Evolutionary conservation across 768 basidiomycete genomes (phyloP).

Genomic region (Hypholoma sublateritium): DNA sequence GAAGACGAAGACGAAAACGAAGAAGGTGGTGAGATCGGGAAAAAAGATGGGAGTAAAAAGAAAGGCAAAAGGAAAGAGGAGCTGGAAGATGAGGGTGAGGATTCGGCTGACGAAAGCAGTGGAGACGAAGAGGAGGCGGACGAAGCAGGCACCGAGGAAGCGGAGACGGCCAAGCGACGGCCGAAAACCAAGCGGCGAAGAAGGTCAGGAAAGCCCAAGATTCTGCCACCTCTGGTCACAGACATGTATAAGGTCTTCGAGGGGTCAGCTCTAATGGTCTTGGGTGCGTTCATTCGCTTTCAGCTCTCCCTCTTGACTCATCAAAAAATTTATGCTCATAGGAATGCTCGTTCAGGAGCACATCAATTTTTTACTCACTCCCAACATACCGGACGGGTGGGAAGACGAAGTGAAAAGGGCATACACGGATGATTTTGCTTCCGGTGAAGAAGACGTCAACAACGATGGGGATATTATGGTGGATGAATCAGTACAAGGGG

Average conservation of each 20-base stretch:
- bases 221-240: conserved; percentile 25
- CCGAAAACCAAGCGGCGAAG: conserved; percentile 7
- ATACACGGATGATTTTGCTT: conserved; percentile 14
- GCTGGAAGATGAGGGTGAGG: conserved; percentile 19
- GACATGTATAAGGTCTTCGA: conserved; percentile 80
- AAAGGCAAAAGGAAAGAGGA: not conserved
- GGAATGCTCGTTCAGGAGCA: conserved; percentile 74
- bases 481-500: not conserved
- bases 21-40: not conserved
- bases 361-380: conserved; percentile 42
- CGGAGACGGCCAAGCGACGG: not conserved
- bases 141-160: not conserved
- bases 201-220: conserved; percentile 2
- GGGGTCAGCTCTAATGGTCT: conserved; percentile 70
- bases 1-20: not conserved
- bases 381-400: conserved; percentile 46
- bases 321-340: conserved; percentile 21
- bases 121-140: conserved; percentile 10
- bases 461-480: not conserved
- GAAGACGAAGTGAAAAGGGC: conserved; percentile 31
- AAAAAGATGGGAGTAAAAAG: not conserved
- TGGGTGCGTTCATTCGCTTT: conserved; percentile 45
- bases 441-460: conserved; percentile 8
- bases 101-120: conserved; percentile 10
- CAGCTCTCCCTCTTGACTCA: not conserved